These are phyloP conservation scores for Trichoderma sp. DNA, from an alignment of 2,329 filamentous ascomycete species.

Conservation along the genomic window DNA sequence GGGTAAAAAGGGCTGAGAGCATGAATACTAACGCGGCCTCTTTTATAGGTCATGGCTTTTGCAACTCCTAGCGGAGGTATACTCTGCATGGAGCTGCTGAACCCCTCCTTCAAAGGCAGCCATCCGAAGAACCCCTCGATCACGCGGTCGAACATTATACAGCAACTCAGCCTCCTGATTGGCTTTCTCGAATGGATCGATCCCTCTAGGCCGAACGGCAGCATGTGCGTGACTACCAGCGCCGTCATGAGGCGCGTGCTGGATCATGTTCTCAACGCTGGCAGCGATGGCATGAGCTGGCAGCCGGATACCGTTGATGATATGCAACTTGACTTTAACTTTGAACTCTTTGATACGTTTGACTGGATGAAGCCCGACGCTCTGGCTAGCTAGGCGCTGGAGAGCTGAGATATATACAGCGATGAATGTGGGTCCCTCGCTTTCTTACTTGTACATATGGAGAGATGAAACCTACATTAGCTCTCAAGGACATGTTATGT, in stretches of 20 bases:
- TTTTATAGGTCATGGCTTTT: constrained; percentile 48
- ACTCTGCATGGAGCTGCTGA: constrained; percentile 52
- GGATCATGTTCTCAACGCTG: constrained; percentile 50
- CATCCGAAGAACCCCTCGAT: constrained; percentile 40
- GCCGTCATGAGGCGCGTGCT: constrained; percentile 53
- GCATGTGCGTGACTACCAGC: constrained; percentile 50
- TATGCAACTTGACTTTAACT: constrained; percentile 40
- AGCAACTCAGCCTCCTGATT: constrained; percentile 53
- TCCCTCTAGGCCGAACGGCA: constrained; percentile 50
- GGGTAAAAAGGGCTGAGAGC: no score
- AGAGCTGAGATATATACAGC: neutral
- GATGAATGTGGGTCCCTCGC: neutral
- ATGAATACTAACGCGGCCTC: neutral
- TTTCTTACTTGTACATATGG: neutral
- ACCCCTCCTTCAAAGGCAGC: constrained; percentile 41
- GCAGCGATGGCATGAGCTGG: constrained; percentile 28
- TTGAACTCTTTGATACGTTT: constrained; percentile 46
- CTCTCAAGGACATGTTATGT: neutral
- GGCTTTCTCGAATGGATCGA: constrained; percentile 55
- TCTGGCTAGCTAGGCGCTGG: neutral
- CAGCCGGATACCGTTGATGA: constrained; percentile 25
- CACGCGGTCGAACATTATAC: constrained; percentile 51
- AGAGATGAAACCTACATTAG: neutral
- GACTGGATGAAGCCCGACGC: constrained; percentile 40
- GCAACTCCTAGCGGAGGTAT: constrained; percentile 53